phyloP scores from a whole-genome alignment of 192 early-diverging fungal genomes.

The Lunasporangiospora selenospora region DNA sequence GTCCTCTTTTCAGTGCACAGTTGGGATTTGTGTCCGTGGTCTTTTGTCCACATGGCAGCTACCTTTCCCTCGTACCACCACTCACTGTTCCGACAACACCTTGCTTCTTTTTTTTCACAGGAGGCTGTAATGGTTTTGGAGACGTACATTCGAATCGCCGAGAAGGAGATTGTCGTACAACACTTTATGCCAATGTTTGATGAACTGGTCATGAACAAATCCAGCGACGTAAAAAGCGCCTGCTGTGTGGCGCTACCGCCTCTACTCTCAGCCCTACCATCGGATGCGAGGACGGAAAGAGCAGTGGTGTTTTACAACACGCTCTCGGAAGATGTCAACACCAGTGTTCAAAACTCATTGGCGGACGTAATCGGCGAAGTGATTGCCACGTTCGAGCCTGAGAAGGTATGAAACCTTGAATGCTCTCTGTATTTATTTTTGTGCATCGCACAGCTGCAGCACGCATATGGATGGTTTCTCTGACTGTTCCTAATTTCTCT shows the following conservation, averaged over 20 bases:
- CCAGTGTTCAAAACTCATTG: constrained; percentile 50
- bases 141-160: no score
- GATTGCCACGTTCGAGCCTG: constrained; percentile 52
- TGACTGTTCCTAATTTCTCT: background rate
- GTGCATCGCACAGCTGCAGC: no score
- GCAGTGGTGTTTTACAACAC: constrained; percentile 49
- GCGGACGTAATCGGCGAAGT: constrained; percentile 56
- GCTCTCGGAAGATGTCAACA: constrained; percentile 49
- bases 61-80: no score
- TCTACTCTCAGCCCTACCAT: constrained; percentile 46
- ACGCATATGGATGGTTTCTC: background rate
- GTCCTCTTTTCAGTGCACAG: no score
- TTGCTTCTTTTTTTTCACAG: background rate
- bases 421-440: no score
- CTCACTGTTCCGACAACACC: constrained; percentile 2
- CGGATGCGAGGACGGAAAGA: constrained; percentile 31
- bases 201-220: constrained; percentile 44
- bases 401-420: no score
- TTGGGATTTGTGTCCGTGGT: no score
- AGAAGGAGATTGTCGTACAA: constrained; percentile 7
- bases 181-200: constrained; percentile 50
- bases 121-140: constrained; percentile 8
- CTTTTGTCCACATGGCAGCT: no score
- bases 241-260: constrained; percentile 46
- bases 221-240: constrained; percentile 57